Evolutionary conservation across 2,329 filamentous ascomycete species (phyloP).

Genomic region (Fusarium hostae): DNA sequence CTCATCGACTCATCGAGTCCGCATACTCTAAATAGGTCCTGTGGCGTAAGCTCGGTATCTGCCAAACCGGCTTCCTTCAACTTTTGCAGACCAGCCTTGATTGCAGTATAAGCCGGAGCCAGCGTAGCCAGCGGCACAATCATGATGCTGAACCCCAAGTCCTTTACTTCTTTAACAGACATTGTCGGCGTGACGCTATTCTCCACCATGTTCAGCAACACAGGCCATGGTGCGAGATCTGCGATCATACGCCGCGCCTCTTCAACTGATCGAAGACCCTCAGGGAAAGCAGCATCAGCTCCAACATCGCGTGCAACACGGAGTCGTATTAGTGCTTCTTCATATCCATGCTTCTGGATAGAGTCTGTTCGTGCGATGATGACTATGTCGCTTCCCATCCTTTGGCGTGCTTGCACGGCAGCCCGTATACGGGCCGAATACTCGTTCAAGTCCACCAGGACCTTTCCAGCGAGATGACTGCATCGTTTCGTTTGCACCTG

Average conservation of each 20-base stretch:
- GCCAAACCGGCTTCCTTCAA: background rate
- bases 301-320: background rate
- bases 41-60: background rate
- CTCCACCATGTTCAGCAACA: conserved; percentile 1
- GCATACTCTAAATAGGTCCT: background rate
- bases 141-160: background rate
- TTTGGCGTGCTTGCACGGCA: background rate
- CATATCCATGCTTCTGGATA: conserved; percentile 4
- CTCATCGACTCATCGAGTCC: background rate
- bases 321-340: background rate
- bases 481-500: conserved; percentile 2
- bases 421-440: background rate
- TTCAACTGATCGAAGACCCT: background rate
- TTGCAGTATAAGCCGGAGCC: background rate
- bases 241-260: background rate
- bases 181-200: background rate
- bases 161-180: background rate
- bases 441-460: background rate
- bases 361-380: conserved; percentile 1
- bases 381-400: background rate
- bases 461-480: background rate
- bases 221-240: conserved; percentile 1
- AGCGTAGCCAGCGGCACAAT: conserved; percentile 1
- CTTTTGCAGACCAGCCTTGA: background rate
- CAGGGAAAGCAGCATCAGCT: background rate